Percentiles rank a stretch among this genome's conserved stretches.
Conservation (phyloP, 1,284 basidiomycete species). For the Puccinia horiana region DNA sequence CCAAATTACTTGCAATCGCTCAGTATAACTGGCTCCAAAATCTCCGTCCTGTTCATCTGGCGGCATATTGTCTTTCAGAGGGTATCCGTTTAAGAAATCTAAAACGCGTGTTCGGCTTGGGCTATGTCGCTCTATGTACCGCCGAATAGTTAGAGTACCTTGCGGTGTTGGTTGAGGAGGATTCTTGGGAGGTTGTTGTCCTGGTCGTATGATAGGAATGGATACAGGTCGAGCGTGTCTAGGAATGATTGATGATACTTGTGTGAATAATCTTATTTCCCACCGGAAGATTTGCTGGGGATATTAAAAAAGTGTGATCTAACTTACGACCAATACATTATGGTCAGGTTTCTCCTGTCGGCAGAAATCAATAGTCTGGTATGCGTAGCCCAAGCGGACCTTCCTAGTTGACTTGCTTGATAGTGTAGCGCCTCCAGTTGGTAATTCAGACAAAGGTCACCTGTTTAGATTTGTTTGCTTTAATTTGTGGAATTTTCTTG, state of each 20-base stretch:
- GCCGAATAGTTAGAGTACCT: constrained; percentile 30
- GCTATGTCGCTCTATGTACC: constrained; percentile 19
- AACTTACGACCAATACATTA: constrained; percentile 47
- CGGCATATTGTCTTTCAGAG: neutral
- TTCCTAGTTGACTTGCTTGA: constrained; percentile 44
- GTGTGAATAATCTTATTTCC: neutral
- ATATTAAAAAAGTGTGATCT: neutral
- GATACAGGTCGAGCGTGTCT: constrained; percentile 40
- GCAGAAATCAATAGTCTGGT: constrained; percentile 17
- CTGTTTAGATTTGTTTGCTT: constrained; percentile 13
- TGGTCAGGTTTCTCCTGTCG: constrained; percentile 32
- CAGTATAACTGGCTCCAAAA: constrained; percentile 40
- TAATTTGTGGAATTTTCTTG: neutral
- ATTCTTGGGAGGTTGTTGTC: constrained; percentile 25
- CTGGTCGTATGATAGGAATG: constrained; percentile 7
- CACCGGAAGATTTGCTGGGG: neutral
- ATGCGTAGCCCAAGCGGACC: constrained; percentile 40
- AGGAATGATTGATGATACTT: neutral
- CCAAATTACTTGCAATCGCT: constrained; percentile 44
- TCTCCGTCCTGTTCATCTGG: constrained; percentile 32
- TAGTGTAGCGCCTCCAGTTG: constrained; percentile 43
- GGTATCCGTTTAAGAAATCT: constrained; percentile 46
- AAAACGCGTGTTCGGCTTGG: constrained; percentile 16
- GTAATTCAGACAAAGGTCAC: constrained; percentile 46
- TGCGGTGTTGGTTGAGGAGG: constrained; percentile 29